Evolutionary conservation across 1,139 yeast genomes (phyloP), one percentile per base, ranked within the genome.

Genomic region (Saccharomyces hybrid): DNA sequence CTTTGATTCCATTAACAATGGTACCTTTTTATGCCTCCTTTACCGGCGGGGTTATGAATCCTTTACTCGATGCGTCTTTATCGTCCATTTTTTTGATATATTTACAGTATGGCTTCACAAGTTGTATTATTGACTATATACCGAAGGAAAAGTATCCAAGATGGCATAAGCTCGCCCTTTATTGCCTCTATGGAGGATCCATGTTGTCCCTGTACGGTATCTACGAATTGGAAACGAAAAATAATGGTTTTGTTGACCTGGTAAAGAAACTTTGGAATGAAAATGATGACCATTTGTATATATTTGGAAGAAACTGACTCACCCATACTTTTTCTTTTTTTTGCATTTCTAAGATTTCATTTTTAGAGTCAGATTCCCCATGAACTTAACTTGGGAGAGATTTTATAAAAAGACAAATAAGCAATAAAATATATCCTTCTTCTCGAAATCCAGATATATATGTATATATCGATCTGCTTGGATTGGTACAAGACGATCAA

Each of bases 121-220:
- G 95, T 46, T 88, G 96, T 74, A 89, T 91, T 66, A 81, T 84
- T 57, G 97, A 91, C 72, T 90, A 90, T 73, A 84, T 91, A 59
- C 97, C 96, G 53, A 76, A 77, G 71, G 81, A 96, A 70, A 88
- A 84, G 44, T 91, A 84, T 69, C 95, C 96, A 8, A 66, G 76
- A 47, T 80, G 85, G 79, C 86, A 87, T 72, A 78, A 76, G 55
- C 67, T 76, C 49, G 88, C 93, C 54, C 77, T 81, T 76, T 77
- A 78, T 61, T 70, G 85, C 51, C 77, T 91, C 64, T 81, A 84
- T 52, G 70, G 82, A 8, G 96, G 96, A 38, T 79, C 95, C 7
- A 81, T 80, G 54, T 74, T 85, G 31, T 83, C 86, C 26, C 76
- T 89, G 55, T 88, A 85, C 69, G 98, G 98, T 34, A 72, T 90